Evolutionary conservation across 257 asterid genomes (phyloP), one percentile per base, ranked within the genome.

Genomic region (Scutellaria galericulata): DNA sequence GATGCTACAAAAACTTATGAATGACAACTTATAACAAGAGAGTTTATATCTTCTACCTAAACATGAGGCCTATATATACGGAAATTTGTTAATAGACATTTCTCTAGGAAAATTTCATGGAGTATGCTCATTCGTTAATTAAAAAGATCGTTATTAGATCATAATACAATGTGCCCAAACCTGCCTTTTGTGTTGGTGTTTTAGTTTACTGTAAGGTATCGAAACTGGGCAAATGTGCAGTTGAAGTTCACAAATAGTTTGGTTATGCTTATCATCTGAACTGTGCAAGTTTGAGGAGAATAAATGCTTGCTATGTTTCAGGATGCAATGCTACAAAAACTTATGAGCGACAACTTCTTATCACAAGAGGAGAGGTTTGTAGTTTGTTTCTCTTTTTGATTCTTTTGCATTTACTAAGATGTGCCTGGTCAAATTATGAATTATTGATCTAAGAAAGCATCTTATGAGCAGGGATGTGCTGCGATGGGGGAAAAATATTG

Each of bases 401-500:
- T 61, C 54, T 59, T 50, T 47, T 51, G 15, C 61, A 37, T 65
- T 59, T 60, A 70, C 75, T 14, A 14, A 64, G 13, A 39, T 66
- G 45, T 64, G 48, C 64, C 15, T n/a, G 20, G 13, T 64, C 60
- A 46, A 55, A 57, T 65, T 50, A 5, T 5, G 40, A 44, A 35
- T 65, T 24, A 31, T 75, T 72, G 66, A 74, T 70, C 64, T 70
- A 9, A 45, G 18, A n/a, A 47, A 45, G 20, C 56, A 55, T 75
- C 74, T 78, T 69, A 67, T 77, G 31, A 67, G 47, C 83, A 94
- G 99, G 93, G 88, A 83, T 67, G 97, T 94, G 70, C 89, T 94
- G 74, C 97, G 99, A 20, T 91, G 97, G 96, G 99, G 99, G 14
- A 94, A 90, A 78, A 94, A 94, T 75, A 86, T 86, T 57, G 93